Evolutionary conservation across 2,329 filamentous ascomycete species (phyloP), one percentile per base, ranked within the genome.

Genomic region (Aspergillus sp.): DNA sequence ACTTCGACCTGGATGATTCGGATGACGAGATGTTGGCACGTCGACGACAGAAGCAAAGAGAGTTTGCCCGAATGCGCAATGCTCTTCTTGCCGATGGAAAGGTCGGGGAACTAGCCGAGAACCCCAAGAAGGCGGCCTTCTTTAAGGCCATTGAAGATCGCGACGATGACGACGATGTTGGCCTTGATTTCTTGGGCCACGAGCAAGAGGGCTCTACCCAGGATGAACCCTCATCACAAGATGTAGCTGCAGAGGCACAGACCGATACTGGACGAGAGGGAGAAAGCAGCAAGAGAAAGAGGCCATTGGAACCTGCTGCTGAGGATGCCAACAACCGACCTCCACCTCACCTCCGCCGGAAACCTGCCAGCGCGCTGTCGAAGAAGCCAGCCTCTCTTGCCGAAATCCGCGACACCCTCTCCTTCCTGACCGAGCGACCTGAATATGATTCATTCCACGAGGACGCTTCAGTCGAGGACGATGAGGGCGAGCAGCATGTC

Each of bases 21-120:
- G 93, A 97, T 64, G 93, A 97, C 65, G 91, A 89, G 62, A 71
- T 68, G 12, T 86, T 89, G 17, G 90, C 93, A 30, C 85, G 86
- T 45, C 86, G 89, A 46, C 86, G 91, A 51, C 86, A 89, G 79
- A 96, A 96, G 80, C 88, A 91, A 52, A 84, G 88, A 40, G 91
- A 97, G 69, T 96, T 96, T 74, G 89, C 89, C 37, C 90, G 91
- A 76, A 96, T 96, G 89, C 89, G 92, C 56, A 92, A 91, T 72
- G 90, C 93, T 6, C 82, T 99, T 8, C 84, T 96, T 47, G 83
- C 90, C 22, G 93, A 98, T 68, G 93, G 96, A 73, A 91, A 91
- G 39, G 86, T 99, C 66, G 91, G 89, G 70, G 93, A 93, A 74
- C 91, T 98, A 61, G 92, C 91, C 34, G 87, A 91, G 70, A 92